phyloP scores from a whole-genome alignment of 345 rosid genomes.

The Rhodomyrtus tomentosa region DNA sequence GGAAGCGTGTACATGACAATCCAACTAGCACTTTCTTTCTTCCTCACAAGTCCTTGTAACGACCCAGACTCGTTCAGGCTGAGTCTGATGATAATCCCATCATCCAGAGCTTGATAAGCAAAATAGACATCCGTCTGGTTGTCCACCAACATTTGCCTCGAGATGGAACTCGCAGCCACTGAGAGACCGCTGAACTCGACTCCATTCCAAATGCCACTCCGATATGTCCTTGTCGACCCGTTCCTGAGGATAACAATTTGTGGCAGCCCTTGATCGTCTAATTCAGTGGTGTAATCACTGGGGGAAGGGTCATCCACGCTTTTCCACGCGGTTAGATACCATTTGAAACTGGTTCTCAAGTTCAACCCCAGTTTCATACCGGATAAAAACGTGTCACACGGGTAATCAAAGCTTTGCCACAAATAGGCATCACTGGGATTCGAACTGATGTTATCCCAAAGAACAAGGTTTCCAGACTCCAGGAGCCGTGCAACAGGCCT shows the following conservation, averaged over 20 bases:
- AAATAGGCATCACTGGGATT: neutral
- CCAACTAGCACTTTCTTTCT: neutral
- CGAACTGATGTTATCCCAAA: conserved; percentile 2
- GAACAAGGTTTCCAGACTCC: conserved; percentile 35
- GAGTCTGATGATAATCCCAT: neutral
- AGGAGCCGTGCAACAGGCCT: conserved; percentile 21
- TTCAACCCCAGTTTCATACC: conserved; percentile 35
- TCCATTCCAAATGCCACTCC: conserved; percentile 35
- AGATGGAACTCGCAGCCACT: conserved; percentile 1
- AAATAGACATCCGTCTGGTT: conserved; percentile 7
- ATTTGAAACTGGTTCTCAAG: neutral
- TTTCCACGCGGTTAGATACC: conserved; percentile 24
- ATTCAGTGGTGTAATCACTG: conserved; percentile 5
- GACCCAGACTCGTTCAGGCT: neutral
- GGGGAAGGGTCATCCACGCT: conserved; percentile 21
- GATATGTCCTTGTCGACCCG: neutral
- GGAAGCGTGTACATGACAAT: neutral
- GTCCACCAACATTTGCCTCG: conserved; percentile 2
- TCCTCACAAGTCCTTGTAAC: neutral
- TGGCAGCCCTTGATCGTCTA: conserved; percentile 15
- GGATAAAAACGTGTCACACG: conserved; percentile 22
- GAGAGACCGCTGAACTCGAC: conserved; percentile 14
- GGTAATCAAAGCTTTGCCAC: conserved; percentile 50
- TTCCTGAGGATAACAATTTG: conserved; percentile 1
- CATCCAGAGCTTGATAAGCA: conserved; percentile 6